A percentile compares a stretch with the other conserved stretches of the same genome.
Evolutionary conservation across 495 filamentous ascomycete species (phyloP).

Genomic region (Penicillium odoratum): DNA sequence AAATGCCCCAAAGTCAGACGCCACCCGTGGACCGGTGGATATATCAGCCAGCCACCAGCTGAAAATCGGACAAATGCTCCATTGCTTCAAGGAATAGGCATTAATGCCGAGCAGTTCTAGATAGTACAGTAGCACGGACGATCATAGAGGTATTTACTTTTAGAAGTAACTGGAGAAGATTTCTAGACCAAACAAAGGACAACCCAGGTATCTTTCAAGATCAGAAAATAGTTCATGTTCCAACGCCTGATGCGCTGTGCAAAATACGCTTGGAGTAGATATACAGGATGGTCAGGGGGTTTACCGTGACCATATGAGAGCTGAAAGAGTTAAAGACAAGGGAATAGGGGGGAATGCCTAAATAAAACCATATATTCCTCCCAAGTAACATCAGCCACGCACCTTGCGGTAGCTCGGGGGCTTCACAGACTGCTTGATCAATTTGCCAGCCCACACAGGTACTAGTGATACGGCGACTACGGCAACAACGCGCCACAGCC

Average conservation of each 20-base stretch:
- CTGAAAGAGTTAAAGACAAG: conserved; percentile 4
- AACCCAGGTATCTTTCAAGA: neutral
- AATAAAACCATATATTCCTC: neutral
- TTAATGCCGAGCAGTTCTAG: no score
- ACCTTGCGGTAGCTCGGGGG: conserved; percentile 98
- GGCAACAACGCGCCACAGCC: conserved; percentile 83
- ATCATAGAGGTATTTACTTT: no score
- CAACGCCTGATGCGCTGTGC: conserved; percentile 20
- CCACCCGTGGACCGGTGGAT: no score
- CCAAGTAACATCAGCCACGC: conserved; percentile 54
- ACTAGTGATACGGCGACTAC: conserved; percentile 76
- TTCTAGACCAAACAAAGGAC: neutral
- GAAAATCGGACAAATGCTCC: no score
- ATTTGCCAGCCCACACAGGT: conserved; percentile 83
- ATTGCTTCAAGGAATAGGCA: no score
- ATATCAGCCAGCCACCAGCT: no score
- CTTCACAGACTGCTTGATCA: conserved; percentile 77
- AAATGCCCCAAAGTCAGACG: no score
- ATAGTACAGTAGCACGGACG: no score
- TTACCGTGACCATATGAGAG: conserved; percentile 1
- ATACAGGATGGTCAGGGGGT: conserved; percentile 11
- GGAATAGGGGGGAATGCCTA: conserved; percentile 3
- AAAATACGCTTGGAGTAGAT: conserved; percentile 20
- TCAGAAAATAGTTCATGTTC: neutral
- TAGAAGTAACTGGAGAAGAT: neutral